phyloP scores from a whole-genome alignment of 495 filamentous ascomycete species.

The Talaromyces liani region DNA sequence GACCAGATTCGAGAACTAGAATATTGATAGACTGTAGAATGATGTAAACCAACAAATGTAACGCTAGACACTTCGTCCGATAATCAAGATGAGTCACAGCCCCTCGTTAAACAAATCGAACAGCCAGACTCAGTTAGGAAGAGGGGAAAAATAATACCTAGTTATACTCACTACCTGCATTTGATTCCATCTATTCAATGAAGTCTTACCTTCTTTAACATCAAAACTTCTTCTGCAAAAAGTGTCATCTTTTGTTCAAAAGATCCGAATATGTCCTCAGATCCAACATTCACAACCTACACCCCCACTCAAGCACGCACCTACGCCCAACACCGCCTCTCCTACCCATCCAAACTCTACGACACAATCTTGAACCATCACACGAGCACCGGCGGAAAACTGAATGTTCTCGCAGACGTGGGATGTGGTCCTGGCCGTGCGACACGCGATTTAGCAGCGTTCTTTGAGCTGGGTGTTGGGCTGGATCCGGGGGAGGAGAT shows the following conservation, averaged over 20 bases:
- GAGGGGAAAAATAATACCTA: too few relatives aligned
- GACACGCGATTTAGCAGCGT: constrained; percentile 25
- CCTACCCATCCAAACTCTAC: constrained; percentile 33
- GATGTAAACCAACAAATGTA: not conserved
- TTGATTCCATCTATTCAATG: not conserved
- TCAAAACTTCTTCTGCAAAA: too few relatives aligned
- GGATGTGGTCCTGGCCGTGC: constrained; percentile 48
- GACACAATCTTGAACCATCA: constrained; percentile 38
- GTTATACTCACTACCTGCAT: too few relatives aligned
- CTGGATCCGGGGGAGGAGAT: constrained; percentile 43
- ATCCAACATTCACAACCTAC: constrained; percentile 38
- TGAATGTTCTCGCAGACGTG: constrained; percentile 37
- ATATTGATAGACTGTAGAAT: too few relatives aligned
- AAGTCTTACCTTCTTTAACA: too few relatives aligned
- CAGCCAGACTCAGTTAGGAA: too few relatives aligned
- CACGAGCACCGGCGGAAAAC: constrained; percentile 31
- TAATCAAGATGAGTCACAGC: not conserved
- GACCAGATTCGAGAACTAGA: too few relatives aligned
- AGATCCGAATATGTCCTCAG: constrained; percentile 3
- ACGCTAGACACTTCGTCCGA: not conserved
- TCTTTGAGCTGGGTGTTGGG: constrained; percentile 35
- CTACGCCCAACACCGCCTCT: constrained; percentile 33
- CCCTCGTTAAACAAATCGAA: not conserved
- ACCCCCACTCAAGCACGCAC: constrained; percentile 26
- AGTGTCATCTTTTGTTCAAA: too few relatives aligned